Percentiles rank a stretch among this genome's conserved stretches.
Conservation (phyloP, 345 rosid species). For the Cardamine resedifolia region DNA sequence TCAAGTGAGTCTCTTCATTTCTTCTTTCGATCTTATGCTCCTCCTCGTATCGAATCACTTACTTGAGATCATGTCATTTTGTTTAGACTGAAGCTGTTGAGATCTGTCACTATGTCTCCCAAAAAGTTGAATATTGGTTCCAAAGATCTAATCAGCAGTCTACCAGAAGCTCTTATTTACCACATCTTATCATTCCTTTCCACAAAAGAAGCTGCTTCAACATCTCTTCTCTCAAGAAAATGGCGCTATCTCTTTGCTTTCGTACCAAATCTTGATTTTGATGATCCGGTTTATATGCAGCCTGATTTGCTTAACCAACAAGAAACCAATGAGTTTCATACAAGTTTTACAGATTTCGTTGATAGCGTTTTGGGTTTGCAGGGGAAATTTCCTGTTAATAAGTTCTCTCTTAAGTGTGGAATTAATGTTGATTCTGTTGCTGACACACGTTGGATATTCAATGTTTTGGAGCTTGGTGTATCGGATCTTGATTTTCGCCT, state of each 20-base stretch:
- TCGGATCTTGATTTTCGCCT: background rate
- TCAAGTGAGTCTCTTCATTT: too few species aligned
- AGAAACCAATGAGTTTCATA: background rate
- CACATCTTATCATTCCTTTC: slow-evolving; percentile 9
- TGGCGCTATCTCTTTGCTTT: background rate
- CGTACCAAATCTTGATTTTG: slow-evolving; percentile 1
- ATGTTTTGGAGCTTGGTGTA: background rate
- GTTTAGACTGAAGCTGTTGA: too few species aligned
- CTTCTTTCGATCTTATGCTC: too few species aligned
- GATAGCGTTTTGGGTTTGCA: background rate
- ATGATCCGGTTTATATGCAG: background rate
- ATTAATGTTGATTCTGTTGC: background rate
- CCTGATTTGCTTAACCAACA: too few species aligned
- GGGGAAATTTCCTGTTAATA: background rate
- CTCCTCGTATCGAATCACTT: too few species aligned
- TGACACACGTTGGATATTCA: background rate
- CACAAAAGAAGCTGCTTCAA: slow-evolving; percentile 14
- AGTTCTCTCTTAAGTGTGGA: background rate
- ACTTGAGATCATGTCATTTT: too few species aligned
- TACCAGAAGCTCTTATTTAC: background rate
- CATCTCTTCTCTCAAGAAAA: slow-evolving; percentile 7
- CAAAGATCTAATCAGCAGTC: background rate
- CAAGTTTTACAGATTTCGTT: background rate
- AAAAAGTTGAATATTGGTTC: too few species aligned
- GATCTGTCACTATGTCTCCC: too few species aligned